Evolutionary conservation across 2,329 filamentous ascomycete genomes (phyloP), one percentile per base, ranked within the genome.

Genomic region (Fusarium scirpi): DNA sequence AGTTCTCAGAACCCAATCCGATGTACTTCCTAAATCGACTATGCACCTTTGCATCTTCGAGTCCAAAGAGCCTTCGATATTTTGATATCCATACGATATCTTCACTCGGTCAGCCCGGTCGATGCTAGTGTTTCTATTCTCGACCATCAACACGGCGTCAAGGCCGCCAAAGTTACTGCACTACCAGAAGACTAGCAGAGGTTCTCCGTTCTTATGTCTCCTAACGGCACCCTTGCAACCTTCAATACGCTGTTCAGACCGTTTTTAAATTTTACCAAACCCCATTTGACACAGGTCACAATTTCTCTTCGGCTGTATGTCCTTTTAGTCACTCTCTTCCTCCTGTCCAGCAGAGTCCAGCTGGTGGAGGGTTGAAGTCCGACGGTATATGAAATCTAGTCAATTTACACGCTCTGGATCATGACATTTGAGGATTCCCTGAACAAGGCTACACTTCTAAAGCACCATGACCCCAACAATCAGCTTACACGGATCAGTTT

Each of bases 401-500:
- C 34, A 38, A 38, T 38, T n/a, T 12, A 38, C 34, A 12, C 18
- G 18, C 34, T 38, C 18, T 6, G 18, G 18, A 38, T n/a, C 18
- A 38, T 12, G 34, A n/a, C 10, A 18, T 11, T n/a, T 7, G 6
- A n/a, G 10, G 34, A 7, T n/a, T 12, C 18, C 5, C 3, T 11
- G 9, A 38, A 12, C 10, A 38, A 38, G 18, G 3, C 6, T 38
- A 38, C 4, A n/a, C 10, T 18, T 11, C 2, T 38, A 18, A 11
- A n/a, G 10, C 10, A 38, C 18, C 10, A n/a, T 38, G 6, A 6
- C 10, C 6, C 34, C 3, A 11, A 2, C 12, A n/a, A 0, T 4
- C 10, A n/a, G 34, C 18, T n/a, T 38, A 12, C 3, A 38, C 6
- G 34, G 18, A 6, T 38, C 10, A 12, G 6, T n/a, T n/a, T n/a